Conservation (phyloP, 208 protist genomes). For the Trypanosoma theileri region DNA sequence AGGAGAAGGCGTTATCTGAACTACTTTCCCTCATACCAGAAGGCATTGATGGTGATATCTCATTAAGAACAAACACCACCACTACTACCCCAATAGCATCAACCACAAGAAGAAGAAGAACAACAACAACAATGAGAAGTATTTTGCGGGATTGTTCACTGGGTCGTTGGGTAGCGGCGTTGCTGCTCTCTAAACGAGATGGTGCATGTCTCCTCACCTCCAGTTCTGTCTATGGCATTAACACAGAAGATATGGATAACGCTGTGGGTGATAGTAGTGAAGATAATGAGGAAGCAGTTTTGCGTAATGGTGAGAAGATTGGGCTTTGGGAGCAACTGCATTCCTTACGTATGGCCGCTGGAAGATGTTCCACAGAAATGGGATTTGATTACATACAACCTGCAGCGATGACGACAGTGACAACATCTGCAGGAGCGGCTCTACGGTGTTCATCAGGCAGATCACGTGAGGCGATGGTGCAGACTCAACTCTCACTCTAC, state of each 20-base stretch:
- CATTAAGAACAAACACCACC: too few species aligned
- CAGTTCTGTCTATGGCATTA: not conserved
- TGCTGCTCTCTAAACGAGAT: constrained; percentile 7
- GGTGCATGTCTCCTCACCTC: not conserved
- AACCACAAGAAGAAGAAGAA: too few species aligned
- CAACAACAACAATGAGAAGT: too few species aligned
- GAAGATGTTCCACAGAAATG: not conserved
- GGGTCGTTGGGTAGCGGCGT: constrained; percentile 17
- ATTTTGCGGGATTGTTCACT: constrained; percentile 1
- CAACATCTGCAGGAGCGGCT: too few species aligned
- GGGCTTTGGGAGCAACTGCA: constrained; percentile 28
- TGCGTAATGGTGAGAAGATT: constrained; percentile 9
- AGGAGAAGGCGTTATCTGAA: too few species aligned
- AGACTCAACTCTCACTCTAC: constrained; percentile 22
- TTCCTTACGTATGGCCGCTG: not conserved
- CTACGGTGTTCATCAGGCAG: too few species aligned
- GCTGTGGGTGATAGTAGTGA: not conserved
- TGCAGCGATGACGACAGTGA: too few species aligned
- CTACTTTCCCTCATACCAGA: too few species aligned
- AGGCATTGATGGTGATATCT: too few species aligned
- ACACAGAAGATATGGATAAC: not conserved
- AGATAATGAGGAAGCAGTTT: constrained; percentile 1
- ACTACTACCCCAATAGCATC: too few species aligned
- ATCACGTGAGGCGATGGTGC: not conserved
- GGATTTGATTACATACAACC: too few species aligned